Conservation (phyloP, 805 yeast genomes). For the Candida pseudoglaebosa region DNA sequence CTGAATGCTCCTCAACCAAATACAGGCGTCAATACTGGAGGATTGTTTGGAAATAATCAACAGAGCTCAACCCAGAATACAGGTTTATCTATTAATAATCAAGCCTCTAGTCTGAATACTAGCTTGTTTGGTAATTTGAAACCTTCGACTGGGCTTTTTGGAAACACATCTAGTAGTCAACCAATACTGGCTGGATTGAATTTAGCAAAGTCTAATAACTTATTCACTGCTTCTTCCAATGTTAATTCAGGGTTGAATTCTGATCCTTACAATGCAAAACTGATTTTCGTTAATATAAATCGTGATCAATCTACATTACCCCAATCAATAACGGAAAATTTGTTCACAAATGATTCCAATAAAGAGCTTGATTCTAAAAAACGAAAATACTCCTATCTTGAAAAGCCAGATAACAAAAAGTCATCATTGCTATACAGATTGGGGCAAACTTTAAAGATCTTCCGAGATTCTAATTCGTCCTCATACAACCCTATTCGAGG, state of each 20-base stretch:
- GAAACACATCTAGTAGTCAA: neutral
- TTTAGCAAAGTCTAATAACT: constrained; percentile 5
- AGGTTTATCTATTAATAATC: neutral
- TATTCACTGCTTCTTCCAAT: constrained; percentile 7
- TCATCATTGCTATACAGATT: constrained; percentile 22
- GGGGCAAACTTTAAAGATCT: constrained; percentile 32
- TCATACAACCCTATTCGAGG: constrained; percentile 22
- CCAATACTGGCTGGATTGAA: neutral
- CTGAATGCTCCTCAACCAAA: neutral
- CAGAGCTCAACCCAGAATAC: neutral
- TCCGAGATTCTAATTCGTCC: constrained; percentile 17
- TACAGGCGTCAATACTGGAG: constrained; percentile 3
- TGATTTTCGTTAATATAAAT: constrained; percentile 19
- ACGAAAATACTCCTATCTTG: constrained; percentile 15
- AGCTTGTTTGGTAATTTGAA: neutral
- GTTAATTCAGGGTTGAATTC: neutral
- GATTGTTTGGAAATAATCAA: constrained; percentile 3
- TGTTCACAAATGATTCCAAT: constrained; percentile 15
- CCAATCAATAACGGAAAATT: constrained; percentile 26
- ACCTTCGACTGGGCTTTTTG: neutral
- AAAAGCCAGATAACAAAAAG: constrained; percentile 6
- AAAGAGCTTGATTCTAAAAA: constrained; percentile 13
- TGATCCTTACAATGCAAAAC: constrained; percentile 30
- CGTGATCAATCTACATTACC: constrained; percentile 24
- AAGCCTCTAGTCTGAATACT: constrained; percentile 7